A percentile compares a stretch with the other conserved stretches of the same genome.
Evolutionary conservation across 306 rosid genomes (phyloP).

Genomic region (Dryas octopetala): DNA sequence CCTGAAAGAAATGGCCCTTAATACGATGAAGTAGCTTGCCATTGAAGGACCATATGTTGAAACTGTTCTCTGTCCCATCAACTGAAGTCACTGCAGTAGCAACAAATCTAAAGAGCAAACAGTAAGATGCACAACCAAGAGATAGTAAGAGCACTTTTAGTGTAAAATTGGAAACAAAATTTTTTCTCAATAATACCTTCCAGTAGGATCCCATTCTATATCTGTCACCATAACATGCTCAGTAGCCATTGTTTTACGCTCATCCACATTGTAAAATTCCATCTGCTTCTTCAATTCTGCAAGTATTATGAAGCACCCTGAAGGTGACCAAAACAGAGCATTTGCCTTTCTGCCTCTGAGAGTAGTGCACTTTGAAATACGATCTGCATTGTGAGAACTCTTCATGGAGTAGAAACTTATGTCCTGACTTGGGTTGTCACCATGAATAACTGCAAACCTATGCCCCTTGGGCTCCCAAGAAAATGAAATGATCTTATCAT

Average conservation of each 20-base stretch:
- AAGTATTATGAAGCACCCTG: conserved; percentile 65
- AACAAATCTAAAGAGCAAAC: conserved; percentile 54
- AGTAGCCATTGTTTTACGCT: conserved; percentile 76
- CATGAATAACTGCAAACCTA: conserved; percentile 77
- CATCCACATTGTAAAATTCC: conserved; percentile 79
- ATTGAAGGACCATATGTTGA: conserved; percentile 86
- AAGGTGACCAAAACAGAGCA: conserved; percentile 86
- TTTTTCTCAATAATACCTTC: conserved; percentile 49
- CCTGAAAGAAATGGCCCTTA: conserved; percentile 91
- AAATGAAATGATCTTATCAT: conserved; percentile 84
- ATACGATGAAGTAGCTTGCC: conserved; percentile 82
- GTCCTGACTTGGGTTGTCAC: conserved; percentile 79
- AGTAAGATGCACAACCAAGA: not conserved
- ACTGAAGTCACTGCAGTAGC: conserved; percentile 91
- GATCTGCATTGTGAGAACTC: conserved; percentile 56
- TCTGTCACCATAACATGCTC: conserved; percentile 83
- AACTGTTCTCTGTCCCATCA: conserved; percentile 96
- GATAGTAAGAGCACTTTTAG: not conserved
- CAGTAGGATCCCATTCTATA: conserved; percentile 92
- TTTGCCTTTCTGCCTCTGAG: conserved; percentile 81
- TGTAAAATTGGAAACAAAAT: not conserved
- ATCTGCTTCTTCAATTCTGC: conserved; percentile 79
- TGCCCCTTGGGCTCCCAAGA: conserved; percentile 98
- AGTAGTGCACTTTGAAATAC: conserved; percentile 72
- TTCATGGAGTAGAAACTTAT: conserved; percentile 71